phyloP scores from a whole-genome alignment of 2,329 filamentous ascomycete species.

The Stemphylium vesicarium region DNA sequence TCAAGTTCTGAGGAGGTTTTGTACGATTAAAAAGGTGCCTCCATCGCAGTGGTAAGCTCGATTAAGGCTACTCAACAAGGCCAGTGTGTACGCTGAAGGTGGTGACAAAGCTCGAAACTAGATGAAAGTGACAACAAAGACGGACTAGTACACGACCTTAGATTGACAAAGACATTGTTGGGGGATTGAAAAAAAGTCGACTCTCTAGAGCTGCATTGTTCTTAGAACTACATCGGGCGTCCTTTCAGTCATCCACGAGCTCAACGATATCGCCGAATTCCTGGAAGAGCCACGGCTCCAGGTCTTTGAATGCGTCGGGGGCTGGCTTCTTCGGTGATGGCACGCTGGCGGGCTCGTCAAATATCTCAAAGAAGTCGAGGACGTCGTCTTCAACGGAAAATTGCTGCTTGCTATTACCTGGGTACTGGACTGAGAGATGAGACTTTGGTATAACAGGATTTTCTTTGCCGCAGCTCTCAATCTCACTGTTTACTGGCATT shows the following conservation, averaged over 20 bases:
- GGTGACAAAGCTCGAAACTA: background rate
- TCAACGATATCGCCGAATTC: constrained; percentile 52
- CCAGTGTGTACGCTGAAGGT: background rate
- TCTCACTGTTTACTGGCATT: background rate
- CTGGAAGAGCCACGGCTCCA: constrained; percentile 48
- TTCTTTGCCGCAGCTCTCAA: too few relatives aligned
- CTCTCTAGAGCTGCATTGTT: background rate
- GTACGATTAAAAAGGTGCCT: too few relatives aligned
- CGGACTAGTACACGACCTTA: background rate
- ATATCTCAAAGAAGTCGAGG: background rate
- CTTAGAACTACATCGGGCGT: background rate
- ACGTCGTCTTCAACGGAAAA: background rate
- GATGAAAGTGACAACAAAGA: background rate
- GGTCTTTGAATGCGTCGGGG: constrained; percentile 37
- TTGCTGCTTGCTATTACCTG: background rate
- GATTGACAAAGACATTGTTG: background rate
- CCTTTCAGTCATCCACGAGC: constrained; percentile 34
- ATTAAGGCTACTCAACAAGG: background rate
- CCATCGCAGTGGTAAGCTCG: too few relatives aligned
- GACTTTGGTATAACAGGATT: background rate
- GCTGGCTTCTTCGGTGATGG: constrained; percentile 10
- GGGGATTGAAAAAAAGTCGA: background rate
- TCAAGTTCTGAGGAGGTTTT: too few relatives aligned
- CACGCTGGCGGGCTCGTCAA: background rate
- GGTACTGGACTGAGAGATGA: background rate